A percentile compares a stretch with the other conserved stretches of the same genome.
phyloP scores from a whole-genome alignment of 495 filamentous ascomycete species.

The Aspergillus funiculosus region DNA sequence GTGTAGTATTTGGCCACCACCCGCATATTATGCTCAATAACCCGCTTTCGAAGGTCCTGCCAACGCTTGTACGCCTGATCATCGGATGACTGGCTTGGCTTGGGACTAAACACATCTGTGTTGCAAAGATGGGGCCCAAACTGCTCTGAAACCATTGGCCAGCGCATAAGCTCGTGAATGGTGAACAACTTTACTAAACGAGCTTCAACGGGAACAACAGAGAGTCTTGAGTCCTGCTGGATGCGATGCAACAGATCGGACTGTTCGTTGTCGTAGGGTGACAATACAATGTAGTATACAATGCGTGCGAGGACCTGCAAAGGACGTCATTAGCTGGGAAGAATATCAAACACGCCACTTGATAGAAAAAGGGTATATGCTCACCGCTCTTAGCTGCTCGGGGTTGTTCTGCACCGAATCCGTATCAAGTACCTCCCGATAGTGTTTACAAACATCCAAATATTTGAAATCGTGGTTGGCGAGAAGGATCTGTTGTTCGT shows the following conservation, averaged over 20 bases:
- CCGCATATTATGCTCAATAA: conserved; percentile 98
- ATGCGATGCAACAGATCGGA: conserved; percentile 94
- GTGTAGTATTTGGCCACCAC: conserved; percentile 99
- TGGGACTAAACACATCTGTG: conserved; percentile 75
- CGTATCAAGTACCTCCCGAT: conserved; percentile 90
- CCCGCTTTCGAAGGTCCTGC: conserved; percentile 91
- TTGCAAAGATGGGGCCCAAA: conserved; percentile 84
- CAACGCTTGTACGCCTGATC: conserved; percentile 75
- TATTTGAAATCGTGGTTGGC: conserved; percentile 97
- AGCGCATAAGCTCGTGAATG: conserved; percentile 93
- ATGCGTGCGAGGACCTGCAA: conserved; percentile 79
- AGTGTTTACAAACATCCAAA: conserved; percentile 94
- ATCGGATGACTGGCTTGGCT: conserved; percentile 56
- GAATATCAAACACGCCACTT: no score
- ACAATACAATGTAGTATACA: conserved; percentile 94
- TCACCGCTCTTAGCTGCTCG: conserved; percentile 73
- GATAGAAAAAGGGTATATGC: conserved; percentile 23
- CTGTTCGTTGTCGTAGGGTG: conserved; percentile 97
- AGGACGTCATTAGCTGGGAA: no score
- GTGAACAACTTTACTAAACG: conserved; percentile 89
- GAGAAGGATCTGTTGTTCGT: conserved; percentile 90
- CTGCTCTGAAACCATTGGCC: conserved; percentile 81
- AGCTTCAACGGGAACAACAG: conserved; percentile 64
- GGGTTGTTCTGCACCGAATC: conserved; percentile 88
- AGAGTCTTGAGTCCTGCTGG: conserved; percentile 58